Evolutionary conservation across 148 eudicot genomes (phyloP), one percentile per base, ranked within the genome.

Genomic region (Amaranthus hypochondriacus): DNA sequence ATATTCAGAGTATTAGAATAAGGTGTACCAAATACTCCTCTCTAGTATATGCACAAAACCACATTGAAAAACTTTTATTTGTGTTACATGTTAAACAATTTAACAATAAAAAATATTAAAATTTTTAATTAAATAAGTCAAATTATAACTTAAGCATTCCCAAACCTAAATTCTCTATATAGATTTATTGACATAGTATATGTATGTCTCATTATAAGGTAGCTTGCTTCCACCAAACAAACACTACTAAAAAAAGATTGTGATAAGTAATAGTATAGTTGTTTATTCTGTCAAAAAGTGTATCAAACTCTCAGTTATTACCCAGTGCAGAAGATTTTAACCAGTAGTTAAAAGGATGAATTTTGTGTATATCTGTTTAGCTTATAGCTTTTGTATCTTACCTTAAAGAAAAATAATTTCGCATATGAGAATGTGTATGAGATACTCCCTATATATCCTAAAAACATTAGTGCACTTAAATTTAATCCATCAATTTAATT

Each of bases 201-300:
- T 43, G 28, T 54, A 7, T 75, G 82, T 75, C 59, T 52, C 71
- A 70, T 79, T 64, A 54, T 14, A 62, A 69, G 81, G 78, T 76
- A 79, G 75, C 82, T 79, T 79, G 75, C 66, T 71, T 79, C 82
- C 78, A 70, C 70, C 71, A 79, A 75, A 50, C 67, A 75, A 74
- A 79, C 82, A 79, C 53, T 70, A 66, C 15, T 64, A 18, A n/a
- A 43, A 15, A 48, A 56, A 15, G 54, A 73, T 15, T 13, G 69
- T 49, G 9, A 46, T 5, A 64, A 28, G 39, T 28, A 28, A 28
- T 1, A 28, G 39, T 28, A 28, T 28, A 28, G 39, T 28, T 28
- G 39, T 11, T 62, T 64, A 63, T 73, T 73, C 50, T 62, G 68
- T 50, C 59, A 51, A 52, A 28, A 47, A 55, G 51, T 44, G 42